Conservation (phyloP, 768 basidiomycete species). For the Leccinum longicurvipes region DNA sequence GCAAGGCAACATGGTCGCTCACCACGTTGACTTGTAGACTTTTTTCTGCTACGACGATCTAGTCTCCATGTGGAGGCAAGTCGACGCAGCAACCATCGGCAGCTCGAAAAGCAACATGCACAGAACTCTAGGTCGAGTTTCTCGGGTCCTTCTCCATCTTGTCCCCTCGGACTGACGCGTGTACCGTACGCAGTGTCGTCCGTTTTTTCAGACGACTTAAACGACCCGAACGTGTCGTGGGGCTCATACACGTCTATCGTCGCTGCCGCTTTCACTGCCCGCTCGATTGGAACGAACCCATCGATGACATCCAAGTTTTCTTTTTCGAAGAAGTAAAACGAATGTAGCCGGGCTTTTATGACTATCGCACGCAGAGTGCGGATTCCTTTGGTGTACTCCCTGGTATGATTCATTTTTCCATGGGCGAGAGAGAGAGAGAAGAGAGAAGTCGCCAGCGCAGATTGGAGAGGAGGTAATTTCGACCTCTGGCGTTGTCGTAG, state of each 20-base stretch:
- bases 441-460: background rate
- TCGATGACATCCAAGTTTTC: slow-evolving; percentile 15
- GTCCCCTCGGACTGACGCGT: background rate
- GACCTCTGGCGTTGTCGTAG: background rate
- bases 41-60: background rate
- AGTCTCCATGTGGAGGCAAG: slow-evolving; percentile 14
- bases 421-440: background rate
- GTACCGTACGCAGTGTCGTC: background rate
- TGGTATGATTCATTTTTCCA: slow-evolving; percentile 10
- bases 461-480: background rate
- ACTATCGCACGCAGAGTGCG: slow-evolving; percentile 31
- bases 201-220: background rate
- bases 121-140: background rate
- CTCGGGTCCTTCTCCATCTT: background rate
- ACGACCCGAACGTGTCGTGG: background rate
- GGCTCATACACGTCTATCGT: background rate
- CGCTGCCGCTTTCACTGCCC: slow-evolving; percentile 11
- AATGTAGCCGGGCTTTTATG: slow-evolving; percentile 23
- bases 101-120: background rate
- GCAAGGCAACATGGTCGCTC: background rate
- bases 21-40: background rate
- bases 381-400: slow-evolving; percentile 15
- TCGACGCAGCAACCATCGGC: slow-evolving; percentile 1
- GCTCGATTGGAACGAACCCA: slow-evolving; percentile 5
- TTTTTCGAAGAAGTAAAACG: background rate